Percentiles rank a stretch among this genome's conserved stretches.
These are phyloP conservation scores for Plasmodium blacklocki DNA, from an alignment of 169 alveolate genomes.

Conservation along the genomic window DNA sequence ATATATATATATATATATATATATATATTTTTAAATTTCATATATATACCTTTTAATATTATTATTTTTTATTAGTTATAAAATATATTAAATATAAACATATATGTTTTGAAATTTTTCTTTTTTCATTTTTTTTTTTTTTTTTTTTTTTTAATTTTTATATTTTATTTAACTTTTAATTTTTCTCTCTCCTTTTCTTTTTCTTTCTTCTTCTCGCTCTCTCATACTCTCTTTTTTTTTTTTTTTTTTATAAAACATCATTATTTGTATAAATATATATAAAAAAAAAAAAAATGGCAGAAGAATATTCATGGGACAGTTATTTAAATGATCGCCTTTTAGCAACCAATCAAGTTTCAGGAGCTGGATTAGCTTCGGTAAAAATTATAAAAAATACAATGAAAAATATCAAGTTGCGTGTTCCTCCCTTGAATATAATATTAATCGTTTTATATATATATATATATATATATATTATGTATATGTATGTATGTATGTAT, in stretches of 20 bases:
- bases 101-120: too few relatives aligned
- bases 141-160: background rate
- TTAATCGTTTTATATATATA: constrained; percentile 1
- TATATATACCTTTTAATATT: too few relatives aligned
- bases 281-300: constrained; percentile 41
- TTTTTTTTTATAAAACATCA: background rate
- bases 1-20: too few relatives aligned
- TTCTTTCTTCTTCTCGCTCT: background rate
- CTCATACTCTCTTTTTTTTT: background rate
- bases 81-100: too few relatives aligned
- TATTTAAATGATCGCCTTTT: constrained; percentile 55
- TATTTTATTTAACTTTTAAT: constrained; percentile 4
- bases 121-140: background rate
- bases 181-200: background rate
- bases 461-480: background rate
- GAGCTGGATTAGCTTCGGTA: constrained; percentile 75
- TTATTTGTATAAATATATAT: background rate
- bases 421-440: background rate
- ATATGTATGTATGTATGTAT: background rate
- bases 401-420: background rate
- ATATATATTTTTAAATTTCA: too few relatives aligned
- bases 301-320: constrained; percentile 68
- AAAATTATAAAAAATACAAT: background rate
- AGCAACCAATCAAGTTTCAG: constrained; percentile 68
- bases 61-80: too few relatives aligned